Evolutionary conservation across 805 yeast genomes (phyloP), one percentile per base, ranked within the genome.

Genomic region (Starmerella sp.): DNA sequence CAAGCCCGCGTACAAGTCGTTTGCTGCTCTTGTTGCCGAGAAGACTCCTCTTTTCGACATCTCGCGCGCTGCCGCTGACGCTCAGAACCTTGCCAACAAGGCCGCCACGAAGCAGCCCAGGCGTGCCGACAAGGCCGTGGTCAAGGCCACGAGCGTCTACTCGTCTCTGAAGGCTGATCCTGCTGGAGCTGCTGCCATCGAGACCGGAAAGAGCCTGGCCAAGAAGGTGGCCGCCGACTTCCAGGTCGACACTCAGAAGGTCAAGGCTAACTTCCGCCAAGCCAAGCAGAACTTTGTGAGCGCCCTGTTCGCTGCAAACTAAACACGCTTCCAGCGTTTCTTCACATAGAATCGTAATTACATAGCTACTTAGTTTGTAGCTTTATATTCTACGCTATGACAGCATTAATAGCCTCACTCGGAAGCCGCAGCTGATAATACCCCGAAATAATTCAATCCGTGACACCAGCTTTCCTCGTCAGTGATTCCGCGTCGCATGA

Each of bases 141-240:
- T 11, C 39, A 30, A 47, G 46, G 60, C 53, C 38, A 47, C 15
- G 17, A 36, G 36, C 4, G 39, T 29, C 28, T 60, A 60, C 53
- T 6, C 29, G 30, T 32, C 50, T 14, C 41, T 60, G 13, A 57
- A 53, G 54, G 52, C 54, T 14, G 57, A 60, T 48, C 46, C 59
- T 14, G 56, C 55, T 7, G 62, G 62, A 7, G 48, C 54, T 9
- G 52, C 50, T 34, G 63, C 63, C 9, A 55, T 60, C 28, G 55
- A 22, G 32, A 47, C 57, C 10, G 62, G 57, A 17, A 56, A 48
- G 44, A 39, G 34, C 46, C 57, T 60, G 4, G 60, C 51, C 17
- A 43, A 44, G 44, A 36, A 48, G 28, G 60, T 60, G 15, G 63
- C 57, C 39, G 34, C 35, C 15, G 63, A 60, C 55, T 60, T 60